phyloP scores from a whole-genome alignment of 352 stramenopile genomes.

The Globisporangium acanthophoron region DNA sequence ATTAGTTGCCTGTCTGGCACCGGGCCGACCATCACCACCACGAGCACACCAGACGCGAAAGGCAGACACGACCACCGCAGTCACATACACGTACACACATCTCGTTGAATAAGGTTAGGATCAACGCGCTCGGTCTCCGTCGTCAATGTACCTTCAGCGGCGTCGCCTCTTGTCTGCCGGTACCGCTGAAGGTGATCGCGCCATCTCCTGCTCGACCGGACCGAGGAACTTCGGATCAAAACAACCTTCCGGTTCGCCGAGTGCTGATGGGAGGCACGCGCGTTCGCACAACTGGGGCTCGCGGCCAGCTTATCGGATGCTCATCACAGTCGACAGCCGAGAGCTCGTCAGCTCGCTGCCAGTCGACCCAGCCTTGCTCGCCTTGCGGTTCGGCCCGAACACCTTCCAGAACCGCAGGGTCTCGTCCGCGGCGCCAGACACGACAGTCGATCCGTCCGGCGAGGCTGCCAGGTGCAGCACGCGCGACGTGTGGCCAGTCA shows the following conservation, averaged over 20 bases:
- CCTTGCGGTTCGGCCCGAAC: slow-evolving; percentile 89
- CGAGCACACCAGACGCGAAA: too few relatives aligned
- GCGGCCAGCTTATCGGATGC: slow-evolving; percentile 51
- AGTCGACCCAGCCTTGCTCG: slow-evolving; percentile 48
- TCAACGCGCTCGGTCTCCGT: not conserved
- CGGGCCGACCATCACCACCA: too few relatives aligned
- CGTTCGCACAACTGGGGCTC: not conserved
- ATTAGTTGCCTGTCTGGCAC: too few relatives aligned
- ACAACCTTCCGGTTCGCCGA: not conserved
- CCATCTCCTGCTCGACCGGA: not conserved
- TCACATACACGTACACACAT: not conserved
- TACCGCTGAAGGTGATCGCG: not conserved
- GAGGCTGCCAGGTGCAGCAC: slow-evolving; percentile 96
- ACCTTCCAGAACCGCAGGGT: slow-evolving; percentile 99
- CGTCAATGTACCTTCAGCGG: not conserved
- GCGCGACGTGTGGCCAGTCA: slow-evolving; percentile 95
- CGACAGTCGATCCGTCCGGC: slow-evolving; percentile 96
- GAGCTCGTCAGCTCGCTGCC: slow-evolving; percentile 54
- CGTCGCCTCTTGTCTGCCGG: not conserved
- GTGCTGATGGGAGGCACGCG: not conserved
- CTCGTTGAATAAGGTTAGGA: slow-evolving; percentile 1
- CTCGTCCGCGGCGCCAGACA: slow-evolving; percentile 97
- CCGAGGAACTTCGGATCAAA: not conserved
- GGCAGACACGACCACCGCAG: not conserved
- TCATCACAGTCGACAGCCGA: slow-evolving; percentile 75